A percentile compares a stretch with the other conserved stretches of the same genome.
These are phyloP conservation scores for Didymella exigua DNA, from an alignment of 2,329 filamentous ascomycete genomes.

Conservation along the genomic window DNA sequence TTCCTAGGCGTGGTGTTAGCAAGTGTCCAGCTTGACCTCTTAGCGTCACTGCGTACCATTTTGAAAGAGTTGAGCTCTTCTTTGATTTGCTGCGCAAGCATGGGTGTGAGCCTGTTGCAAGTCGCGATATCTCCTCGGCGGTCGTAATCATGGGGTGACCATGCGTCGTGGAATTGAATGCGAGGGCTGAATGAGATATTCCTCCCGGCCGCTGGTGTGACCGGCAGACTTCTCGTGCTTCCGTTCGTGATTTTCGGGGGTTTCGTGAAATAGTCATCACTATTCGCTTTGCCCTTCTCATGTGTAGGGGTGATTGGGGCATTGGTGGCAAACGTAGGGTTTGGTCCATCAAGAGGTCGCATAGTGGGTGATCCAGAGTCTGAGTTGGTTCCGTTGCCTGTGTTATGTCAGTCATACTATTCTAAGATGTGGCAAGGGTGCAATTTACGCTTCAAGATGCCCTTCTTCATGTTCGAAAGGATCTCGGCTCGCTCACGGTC, in stretches of 20 bases:
- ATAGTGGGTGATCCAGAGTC: conserved; percentile 72
- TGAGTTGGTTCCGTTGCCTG: conserved; percentile 60
- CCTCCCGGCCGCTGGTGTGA: conserved; percentile 72
- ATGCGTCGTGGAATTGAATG: conserved; percentile 94
- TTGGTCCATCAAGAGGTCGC: conserved; percentile 65
- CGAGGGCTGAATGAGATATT: conserved; percentile 83
- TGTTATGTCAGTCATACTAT: conserved; percentile 12
- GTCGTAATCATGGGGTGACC: conserved; percentile 94
- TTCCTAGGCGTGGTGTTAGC: conserved; percentile 69
- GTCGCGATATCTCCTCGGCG: conserved; percentile 94
- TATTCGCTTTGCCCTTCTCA: conserved; percentile 52
- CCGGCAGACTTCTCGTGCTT: conserved; percentile 80
- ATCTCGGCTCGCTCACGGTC: conserved; percentile 91
- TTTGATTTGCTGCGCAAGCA: conserved; percentile 98
- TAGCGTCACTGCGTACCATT: conserved; percentile 70
- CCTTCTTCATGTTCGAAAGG: conserved; percentile 89
- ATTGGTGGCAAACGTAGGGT: conserved; percentile 77
- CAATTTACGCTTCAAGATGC: conserved; percentile 84
- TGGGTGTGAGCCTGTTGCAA: conserved; percentile 94
- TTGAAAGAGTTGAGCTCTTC: conserved; percentile 99
- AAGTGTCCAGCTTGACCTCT: background rate
- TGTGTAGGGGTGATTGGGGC: conserved; percentile 90
- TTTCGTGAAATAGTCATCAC: conserved; percentile 88
- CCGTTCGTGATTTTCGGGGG: conserved; percentile 70
- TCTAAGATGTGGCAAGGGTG: background rate